These are phyloP conservation scores for Penicillium subrubescens DNA, from an alignment of 495 filamentous ascomycete genomes.

Conservation along the genomic window DNA sequence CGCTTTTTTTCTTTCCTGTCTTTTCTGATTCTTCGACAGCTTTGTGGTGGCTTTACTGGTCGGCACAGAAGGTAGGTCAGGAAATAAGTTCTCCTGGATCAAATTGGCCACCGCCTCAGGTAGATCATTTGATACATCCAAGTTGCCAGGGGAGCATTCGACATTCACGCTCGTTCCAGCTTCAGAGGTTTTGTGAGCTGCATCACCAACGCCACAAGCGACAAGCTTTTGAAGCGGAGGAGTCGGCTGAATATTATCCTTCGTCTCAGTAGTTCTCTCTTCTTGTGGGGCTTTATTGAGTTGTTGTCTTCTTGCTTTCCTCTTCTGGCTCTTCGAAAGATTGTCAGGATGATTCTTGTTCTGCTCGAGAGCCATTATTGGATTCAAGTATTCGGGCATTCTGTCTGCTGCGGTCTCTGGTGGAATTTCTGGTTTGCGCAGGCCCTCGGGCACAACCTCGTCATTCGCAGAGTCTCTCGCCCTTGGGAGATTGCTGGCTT, in stretches of 20 bases:
- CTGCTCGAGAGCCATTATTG: background rate
- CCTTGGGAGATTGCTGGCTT: background rate
- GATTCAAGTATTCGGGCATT: background rate
- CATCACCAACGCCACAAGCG: background rate
- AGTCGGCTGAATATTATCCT: background rate
- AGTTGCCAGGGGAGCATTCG: background rate
- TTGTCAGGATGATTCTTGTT: background rate
- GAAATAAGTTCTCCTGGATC: background rate
- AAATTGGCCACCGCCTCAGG: background rate
- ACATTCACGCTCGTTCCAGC: background rate
- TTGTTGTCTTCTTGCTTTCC: background rate
- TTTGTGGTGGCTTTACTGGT: background rate
- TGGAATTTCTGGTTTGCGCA: background rate
- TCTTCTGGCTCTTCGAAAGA: background rate
- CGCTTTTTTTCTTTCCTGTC: background rate
- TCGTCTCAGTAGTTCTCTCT: background rate
- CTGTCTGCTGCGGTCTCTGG: background rate
- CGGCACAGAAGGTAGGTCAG: background rate
- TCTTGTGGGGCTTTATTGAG: background rate
- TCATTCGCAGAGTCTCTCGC: background rate
- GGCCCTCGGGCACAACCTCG: background rate
- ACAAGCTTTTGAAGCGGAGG: background rate
- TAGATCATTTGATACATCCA: background rate
- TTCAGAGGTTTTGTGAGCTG: background rate
- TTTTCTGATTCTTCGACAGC: conserved; percentile 2